Evolutionary conservation across 306 rosid species (phyloP), one percentile per base, ranked within the genome.

Genomic region (Malus sylvestris): DNA sequence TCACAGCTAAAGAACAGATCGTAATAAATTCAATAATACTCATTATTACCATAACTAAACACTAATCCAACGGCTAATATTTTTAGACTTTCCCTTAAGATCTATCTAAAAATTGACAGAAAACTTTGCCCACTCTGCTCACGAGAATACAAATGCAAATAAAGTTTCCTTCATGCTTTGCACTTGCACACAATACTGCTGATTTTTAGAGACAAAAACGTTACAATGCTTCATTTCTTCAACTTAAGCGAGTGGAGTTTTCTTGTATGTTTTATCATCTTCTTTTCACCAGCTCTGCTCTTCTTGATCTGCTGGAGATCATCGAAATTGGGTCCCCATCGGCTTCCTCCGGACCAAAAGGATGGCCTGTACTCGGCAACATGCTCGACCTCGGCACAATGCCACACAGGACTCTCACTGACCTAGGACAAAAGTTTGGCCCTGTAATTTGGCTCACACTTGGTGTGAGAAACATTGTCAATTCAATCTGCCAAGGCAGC

Each of bases 331-430:
- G 16, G 76, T 62, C 2, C 4, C 25, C 64, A 65, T 59, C 74
- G 63, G 20, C 85, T 80, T 64, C 97, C 91, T 3, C 97, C 0
- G 92, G 97, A 1, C 94, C 92, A 0, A 81, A 75, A 3, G 92
- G 94, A 64, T 91, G 97, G 97, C 94, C 92, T 0, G 23, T 89
- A 6, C 67, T 91, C 11, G 97, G 94, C 20, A 91, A 87, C 87
- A 74, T 89, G 82, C 84, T 91, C 84, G 89, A 91, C 29, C 85
- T 91, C 0, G 92, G 94, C 75, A 57, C 74, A 22, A 85, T 85
- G 91, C 95, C 97, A 4, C 94, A 89, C 64, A 78, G 86, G 27
- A 78, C 88, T 10, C 49, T 89, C 45, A 14, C 86, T 22, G 23
- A 67, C 6, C 76, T 91, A 15, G 80, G 80, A 33, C 57, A 65